These are phyloP conservation scores for Trichosporon sp. DNA, from an alignment of 1,284 basidiomycete genomes.

Conservation along the genomic window DNA sequence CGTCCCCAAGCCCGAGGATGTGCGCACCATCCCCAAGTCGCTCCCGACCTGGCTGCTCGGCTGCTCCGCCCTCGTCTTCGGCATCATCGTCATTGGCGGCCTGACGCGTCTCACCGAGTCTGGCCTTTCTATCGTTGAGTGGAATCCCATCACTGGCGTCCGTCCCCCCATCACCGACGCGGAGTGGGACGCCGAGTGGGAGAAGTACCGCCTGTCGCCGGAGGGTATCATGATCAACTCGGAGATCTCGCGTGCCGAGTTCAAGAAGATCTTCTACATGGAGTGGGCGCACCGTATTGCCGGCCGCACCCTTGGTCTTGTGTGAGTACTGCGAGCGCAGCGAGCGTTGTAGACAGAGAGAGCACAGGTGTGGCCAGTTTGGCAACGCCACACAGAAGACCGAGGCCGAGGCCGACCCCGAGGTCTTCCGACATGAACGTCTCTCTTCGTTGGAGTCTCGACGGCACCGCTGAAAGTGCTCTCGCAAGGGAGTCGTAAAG, in stretches of 20 bases:
- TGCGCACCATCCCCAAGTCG: conserved; percentile 65
- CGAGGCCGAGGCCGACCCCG: conserved; percentile 1
- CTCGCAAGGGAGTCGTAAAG: neutral
- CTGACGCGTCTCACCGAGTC: conserved; percentile 97
- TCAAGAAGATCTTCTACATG: conserved; percentile 98
- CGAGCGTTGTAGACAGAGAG: neutral
- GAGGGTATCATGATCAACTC: conserved; percentile 92
- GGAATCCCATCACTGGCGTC: conserved; percentile 90
- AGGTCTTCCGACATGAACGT: neutral
- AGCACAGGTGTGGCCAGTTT: neutral
- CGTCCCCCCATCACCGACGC: conserved; percentile 75
- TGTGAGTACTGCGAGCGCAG: conserved; percentile 39
- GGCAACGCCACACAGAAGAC: neutral
- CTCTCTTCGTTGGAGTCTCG: neutral
- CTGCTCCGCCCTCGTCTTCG: conserved; percentile 82
- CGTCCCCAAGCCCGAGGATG: conserved; percentile 58
- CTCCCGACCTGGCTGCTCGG: conserved; percentile 78
- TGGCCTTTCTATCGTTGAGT: conserved; percentile 96
- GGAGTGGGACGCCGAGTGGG: conserved; percentile 88
- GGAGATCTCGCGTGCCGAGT: conserved; percentile 81
- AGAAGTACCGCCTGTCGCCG: conserved; percentile 92
- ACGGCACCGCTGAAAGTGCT: neutral
- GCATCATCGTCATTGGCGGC: conserved; percentile 92
- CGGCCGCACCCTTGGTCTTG: conserved; percentile 82
- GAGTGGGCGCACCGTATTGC: conserved; percentile 97